Evolutionary conservation across 306 rosid genomes (phyloP), one percentile per base, ranked within the genome.

Genomic region (Arachis stenosperma): DNA sequence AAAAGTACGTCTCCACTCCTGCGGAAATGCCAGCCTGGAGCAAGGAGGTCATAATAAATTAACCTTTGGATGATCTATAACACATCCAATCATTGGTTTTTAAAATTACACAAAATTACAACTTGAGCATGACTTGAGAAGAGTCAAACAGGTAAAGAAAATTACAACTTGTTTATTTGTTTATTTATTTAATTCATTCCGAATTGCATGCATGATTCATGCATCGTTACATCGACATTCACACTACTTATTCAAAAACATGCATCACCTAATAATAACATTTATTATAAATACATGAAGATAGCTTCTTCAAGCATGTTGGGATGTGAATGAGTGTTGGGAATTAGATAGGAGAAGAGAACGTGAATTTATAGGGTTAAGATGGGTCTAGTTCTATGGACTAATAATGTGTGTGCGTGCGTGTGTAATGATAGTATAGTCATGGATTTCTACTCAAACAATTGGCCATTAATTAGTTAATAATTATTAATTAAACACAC

Each of bases 321-420:
- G 65, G 37, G 65, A 65, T 22, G 27, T 22, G 27, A 22, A 22
- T 29, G 36, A 57, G 42, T 30, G 5, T 47, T 73, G 11, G 2
- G 46, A 42, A 1, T 42, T 14, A 2, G 66, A 42, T 39, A 7
- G 27, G 3, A 57, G 44, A 57, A 7, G 27, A 7, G 12, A 1
- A 10, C 17, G 3, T 48, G 22, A 17, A 42, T 58, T 44, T 57
- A 59, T 71, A 43, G 29, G 63, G 9, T 3, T 17, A 8, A 47
- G 76, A 5, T 58, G 67, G 67, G 1, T 42, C 67, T 8, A 71
- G 59, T 58, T 58, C 46, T 2, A 5, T 57, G 67, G 27, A 59
- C 29, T 58, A 0, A 4, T 13, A 6, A 33, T 59, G 15, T 10
- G 7, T 6, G 2, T 17, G 1, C 1, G 27, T 22, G 27, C 1